A percentile compares a stretch with the other conserved stretches of the same genome.
Evolutionary conservation across 768 basidiomycete species (phyloP).

Genomic region (Hericium rajendrae): DNA sequence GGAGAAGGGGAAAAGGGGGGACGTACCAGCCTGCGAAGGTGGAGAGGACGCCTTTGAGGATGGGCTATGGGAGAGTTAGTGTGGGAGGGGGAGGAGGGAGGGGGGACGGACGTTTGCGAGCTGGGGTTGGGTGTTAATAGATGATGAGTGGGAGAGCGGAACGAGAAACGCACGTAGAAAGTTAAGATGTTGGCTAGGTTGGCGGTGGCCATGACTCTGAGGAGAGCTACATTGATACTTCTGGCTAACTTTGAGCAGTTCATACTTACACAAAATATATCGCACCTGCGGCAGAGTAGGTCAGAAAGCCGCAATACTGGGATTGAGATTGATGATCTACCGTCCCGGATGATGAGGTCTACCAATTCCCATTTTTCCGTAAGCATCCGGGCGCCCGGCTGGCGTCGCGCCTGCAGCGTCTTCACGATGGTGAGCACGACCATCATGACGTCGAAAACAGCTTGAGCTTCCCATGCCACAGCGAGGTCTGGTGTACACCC

Average conservation of each 20-base stretch:
- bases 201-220: slow-evolving; percentile 41
- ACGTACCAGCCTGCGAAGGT: slow-evolving; percentile 40
- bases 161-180: slow-evolving; percentile 22
- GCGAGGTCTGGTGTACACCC: slow-evolving; percentile 17
- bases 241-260: neutral
- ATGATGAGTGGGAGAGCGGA: neutral
- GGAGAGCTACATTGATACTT: neutral
- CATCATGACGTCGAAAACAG: slow-evolving; percentile 37
- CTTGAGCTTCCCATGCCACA: slow-evolving; percentile 40
- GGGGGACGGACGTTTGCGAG: slow-evolving; percentile 15
- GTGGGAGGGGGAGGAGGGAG: slow-evolving; percentile 21
- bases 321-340: slow-evolving; percentile 23
- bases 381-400: slow-evolving; percentile 14
- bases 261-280: slow-evolving; percentile 44
- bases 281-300: slow-evolving; percentile 27
- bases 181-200: slow-evolving; percentile 40
- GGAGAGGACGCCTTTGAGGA: slow-evolving; percentile 37
- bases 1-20: neutral
- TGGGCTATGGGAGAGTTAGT: slow-evolving; percentile 26
- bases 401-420: slow-evolving; percentile 26
- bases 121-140: slow-evolving; percentile 6
- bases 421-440: slow-evolving; percentile 39
- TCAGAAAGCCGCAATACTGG: neutral
- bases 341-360: slow-evolving; percentile 37
- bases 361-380: slow-evolving; percentile 27